These are phyloP conservation scores for Ceriops tagal DNA, from an alignment of 345 rosid species.

Conservation along the genomic window DNA sequence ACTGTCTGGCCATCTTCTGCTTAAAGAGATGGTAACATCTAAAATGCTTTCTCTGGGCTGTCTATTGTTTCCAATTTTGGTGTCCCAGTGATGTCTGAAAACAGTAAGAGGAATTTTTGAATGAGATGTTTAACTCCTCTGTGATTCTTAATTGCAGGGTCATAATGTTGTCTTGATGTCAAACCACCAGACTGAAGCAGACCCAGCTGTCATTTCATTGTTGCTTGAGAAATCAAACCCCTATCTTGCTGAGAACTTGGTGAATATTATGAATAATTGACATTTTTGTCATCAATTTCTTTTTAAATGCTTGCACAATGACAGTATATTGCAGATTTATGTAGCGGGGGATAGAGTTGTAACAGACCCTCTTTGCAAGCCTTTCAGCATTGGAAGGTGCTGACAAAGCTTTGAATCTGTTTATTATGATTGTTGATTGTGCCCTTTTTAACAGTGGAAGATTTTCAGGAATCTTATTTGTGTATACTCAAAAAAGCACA, in stretches of 20 bases:
- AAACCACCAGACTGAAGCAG: conserved; percentile 98
- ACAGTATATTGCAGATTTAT: conserved; percentile 52
- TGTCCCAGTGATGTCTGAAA: background rate
- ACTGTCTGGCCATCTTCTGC: no score
- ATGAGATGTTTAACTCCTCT: conserved; percentile 11
- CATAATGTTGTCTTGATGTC: conserved; percentile 83
- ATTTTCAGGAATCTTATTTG: conserved; percentile 80
- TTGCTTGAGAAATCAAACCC: conserved; percentile 74
- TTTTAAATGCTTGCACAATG: no score
- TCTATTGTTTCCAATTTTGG: no score
- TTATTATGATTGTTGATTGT: conserved; percentile 25
- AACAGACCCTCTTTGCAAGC: conserved; percentile 96
- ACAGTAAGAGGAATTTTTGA: conserved; percentile 1
- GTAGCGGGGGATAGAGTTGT: conserved; percentile 97
- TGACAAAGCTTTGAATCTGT: conserved; percentile 6
- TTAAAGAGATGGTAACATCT: no score
- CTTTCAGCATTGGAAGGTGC: conserved; percentile 99
- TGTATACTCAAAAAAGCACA: conserved; percentile 93
- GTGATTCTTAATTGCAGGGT: conserved; percentile 54
- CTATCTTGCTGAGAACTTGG: conserved; percentile 68
- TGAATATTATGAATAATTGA: conserved; percentile 21
- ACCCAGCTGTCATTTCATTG: conserved; percentile 82
- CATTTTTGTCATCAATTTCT: background rate
- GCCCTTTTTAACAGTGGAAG: conserved; percentile 16
- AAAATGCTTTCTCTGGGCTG: no score